These are phyloP conservation scores for Tolypocladium sp. DNA, from an alignment of 2,329 filamentous ascomycete species.

Conservation along the genomic window DNA sequence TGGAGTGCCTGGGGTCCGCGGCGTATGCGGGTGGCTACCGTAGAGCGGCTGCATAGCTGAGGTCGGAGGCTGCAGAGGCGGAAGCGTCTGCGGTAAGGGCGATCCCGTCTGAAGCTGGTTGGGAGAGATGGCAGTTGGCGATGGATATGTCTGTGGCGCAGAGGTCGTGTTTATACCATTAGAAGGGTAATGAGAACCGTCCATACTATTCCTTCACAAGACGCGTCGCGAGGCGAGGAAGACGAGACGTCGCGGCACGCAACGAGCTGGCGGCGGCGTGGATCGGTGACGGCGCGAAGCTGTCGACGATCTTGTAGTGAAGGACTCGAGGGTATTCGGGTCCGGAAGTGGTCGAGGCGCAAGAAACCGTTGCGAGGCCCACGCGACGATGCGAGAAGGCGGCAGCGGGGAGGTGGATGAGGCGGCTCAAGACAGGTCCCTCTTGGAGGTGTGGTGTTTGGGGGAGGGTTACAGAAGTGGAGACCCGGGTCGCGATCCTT, in stretches of 20 bases:
- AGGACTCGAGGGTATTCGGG: neutral
- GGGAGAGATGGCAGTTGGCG: constrained; percentile 41
- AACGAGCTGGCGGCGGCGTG: neutral
- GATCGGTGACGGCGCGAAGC: neutral
- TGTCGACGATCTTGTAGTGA: neutral
- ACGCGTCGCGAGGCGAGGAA: constrained; percentile 19
- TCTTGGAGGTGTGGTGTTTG: constrained; percentile 29
- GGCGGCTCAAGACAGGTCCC: constrained; percentile 26
- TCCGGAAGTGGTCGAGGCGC: constrained; percentile 3
- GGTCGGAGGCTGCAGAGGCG: constrained; percentile 41
- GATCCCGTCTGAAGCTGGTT: constrained; percentile 40
- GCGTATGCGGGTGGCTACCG: constrained; percentile 51
- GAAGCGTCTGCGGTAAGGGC: constrained; percentile 43
- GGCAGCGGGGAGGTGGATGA: constrained; percentile 25
- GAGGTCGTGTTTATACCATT: constrained; percentile 47
- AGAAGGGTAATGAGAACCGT: constrained; percentile 44
- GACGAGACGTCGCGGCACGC: constrained; percentile 4
- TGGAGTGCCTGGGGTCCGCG: constrained; percentile 53
- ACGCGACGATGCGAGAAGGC: constrained; percentile 15
- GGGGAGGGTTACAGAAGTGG: constrained; percentile 35
- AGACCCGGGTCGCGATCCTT: constrained; percentile 33
- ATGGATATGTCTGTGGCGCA: constrained; percentile 39
- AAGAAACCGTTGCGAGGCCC: constrained; percentile 11
- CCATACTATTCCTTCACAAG: constrained; percentile 36
- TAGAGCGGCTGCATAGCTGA: constrained; percentile 37